Percentiles rank a stretch among this genome's conserved stretches.
Evolutionary conservation across 129 eudicot species (phyloP).

Genomic region (Centaurea solstitialis): DNA sequence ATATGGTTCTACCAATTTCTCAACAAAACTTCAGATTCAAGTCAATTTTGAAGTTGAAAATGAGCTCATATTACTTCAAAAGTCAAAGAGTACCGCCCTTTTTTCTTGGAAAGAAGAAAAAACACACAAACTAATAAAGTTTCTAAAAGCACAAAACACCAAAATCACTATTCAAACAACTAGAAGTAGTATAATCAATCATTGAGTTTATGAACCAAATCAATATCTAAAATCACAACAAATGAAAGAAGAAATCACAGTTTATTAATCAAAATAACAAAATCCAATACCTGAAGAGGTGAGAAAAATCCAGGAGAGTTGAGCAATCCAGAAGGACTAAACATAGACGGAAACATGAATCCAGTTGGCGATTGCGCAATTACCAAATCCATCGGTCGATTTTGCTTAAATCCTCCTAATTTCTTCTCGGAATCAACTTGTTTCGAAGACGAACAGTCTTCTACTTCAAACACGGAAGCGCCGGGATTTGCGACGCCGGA

Average conservation of each 20-base stretch:
- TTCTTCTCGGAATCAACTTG: constrained; percentile 24
- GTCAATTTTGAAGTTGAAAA: constrained; percentile 22
- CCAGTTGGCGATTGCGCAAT: constrained; percentile 56
- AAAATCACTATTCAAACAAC: not conserved
- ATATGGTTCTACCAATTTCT: not conserved
- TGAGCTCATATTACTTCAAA: constrained; percentile 8
- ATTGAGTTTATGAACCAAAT: not conserved
- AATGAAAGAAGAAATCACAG: not conserved
- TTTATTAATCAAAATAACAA: not conserved
- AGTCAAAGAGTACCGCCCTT: constrained; percentile 16
- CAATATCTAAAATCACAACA: not conserved
- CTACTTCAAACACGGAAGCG: not conserved
- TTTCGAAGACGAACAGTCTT: not conserved
- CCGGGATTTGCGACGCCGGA: constrained; percentile 40
- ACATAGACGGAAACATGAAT: constrained; percentile 56
- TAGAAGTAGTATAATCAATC: not conserved
- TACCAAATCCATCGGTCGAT: constrained; percentile 73
- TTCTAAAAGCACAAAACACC: not conserved
- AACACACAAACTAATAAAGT: not conserved
- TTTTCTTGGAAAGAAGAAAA: not conserved
- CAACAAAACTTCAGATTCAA: constrained; percentile 1
- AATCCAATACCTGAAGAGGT: constrained; percentile 65
- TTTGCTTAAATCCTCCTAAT: constrained; percentile 70
- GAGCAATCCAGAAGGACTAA: constrained; percentile 70
- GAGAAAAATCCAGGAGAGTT: constrained; percentile 83